These are phyloP conservation scores for Agapanthus africanus DNA, from an alignment of 106 monocot genomes.

Conservation along the genomic window DNA sequence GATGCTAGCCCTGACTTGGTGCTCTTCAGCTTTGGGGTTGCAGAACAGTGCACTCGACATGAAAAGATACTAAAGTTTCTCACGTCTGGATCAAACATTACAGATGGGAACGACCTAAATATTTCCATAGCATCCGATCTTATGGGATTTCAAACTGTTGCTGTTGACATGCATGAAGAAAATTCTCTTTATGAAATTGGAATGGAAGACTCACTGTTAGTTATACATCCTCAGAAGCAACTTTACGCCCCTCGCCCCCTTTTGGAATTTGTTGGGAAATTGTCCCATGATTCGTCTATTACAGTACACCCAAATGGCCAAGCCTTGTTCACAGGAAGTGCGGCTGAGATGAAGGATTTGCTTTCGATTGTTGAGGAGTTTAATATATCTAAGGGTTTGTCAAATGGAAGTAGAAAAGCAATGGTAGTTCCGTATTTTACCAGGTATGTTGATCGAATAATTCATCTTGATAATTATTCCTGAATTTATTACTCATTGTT, in stretches of 20 bases:
- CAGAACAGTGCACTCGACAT: slow-evolving; percentile 49
- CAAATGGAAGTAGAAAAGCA: slow-evolving; percentile 26
- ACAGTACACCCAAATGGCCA: slow-evolving; percentile 26
- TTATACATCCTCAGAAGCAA: slow-evolving; percentile 25
- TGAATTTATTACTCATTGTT: not conserved
- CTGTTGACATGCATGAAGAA: slow-evolving; percentile 20
- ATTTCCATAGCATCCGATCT: slow-evolving; percentile 8
- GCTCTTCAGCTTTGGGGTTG: slow-evolving; percentile 54
- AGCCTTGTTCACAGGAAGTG: slow-evolving; percentile 40
- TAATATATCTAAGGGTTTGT: slow-evolving; percentile 25
- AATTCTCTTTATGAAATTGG: slow-evolving; percentile 22
- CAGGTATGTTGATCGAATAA: slow-evolving; percentile 22
- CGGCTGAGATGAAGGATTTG: slow-evolving; percentile 40
- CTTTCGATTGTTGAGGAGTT: slow-evolving; percentile 45
- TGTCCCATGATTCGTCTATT: slow-evolving; percentile 13
- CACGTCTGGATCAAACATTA: slow-evolving; percentile 27
- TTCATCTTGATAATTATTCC: not conserved
- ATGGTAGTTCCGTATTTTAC: slow-evolving; percentile 84
- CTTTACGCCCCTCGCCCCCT: slow-evolving; percentile 21
- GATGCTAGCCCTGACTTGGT: slow-evolving; percentile 44
- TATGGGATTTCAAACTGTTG: slow-evolving; percentile 21
- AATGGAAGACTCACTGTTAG: slow-evolving; percentile 16
- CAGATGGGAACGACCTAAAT: slow-evolving; percentile 23
- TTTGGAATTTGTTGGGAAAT: slow-evolving; percentile 18
- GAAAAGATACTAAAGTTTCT: slow-evolving; percentile 62